Evolutionary conservation across 495 filamentous ascomycete genomes (phyloP), one percentile per base, ranked within the genome.

Genomic region (Trichoderma orchidacearum): DNA sequence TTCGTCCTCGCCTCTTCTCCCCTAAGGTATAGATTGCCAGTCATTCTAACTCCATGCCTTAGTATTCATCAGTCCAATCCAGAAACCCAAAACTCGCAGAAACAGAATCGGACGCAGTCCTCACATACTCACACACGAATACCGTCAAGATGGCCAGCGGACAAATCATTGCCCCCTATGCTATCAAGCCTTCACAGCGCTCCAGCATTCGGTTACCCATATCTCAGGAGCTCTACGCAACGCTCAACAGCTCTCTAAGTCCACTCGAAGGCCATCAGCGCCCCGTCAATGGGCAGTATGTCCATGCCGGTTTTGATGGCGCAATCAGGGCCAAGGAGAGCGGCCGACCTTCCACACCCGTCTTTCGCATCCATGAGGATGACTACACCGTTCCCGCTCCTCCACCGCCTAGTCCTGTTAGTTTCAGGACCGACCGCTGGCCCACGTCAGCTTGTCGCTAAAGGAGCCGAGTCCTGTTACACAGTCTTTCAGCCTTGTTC

Each of bases 361-460:
- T 68, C 57, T 73, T 68, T 62, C 59, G 66, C 55, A 75, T 76
- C 62, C 70, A 68, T 58, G 73, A 77, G 64, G 61, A 68, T 45
- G 75, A 76, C 63, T 77, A 73, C 67, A 66, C 71, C 30, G 75
- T 76, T 21, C 75, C 75, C 36, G 73, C 73, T 12, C 72, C 75
- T 1, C 75, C 75, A 18, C 75, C 75, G 28, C 75, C 75, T 6
- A 74, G 70, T 58, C 75, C 75, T 27, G 71, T 77, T 56, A 69
- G 71, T 64, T 76, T 73, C 60, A 67, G 69, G 25, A 58, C 64
- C 30, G 70, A 75, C 58, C 69, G 74, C 59, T 76, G 75, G 75
- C 68, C 66, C 41, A 13, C 53, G 34, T 32, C 55, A 13, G 35
- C 56, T 21, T 56, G 59, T 53, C 53, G 50, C 51, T 60, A 48